Evolutionary conservation across 208 protist species (phyloP).

Genomic region (Trypanosoma conorhini): DNA sequence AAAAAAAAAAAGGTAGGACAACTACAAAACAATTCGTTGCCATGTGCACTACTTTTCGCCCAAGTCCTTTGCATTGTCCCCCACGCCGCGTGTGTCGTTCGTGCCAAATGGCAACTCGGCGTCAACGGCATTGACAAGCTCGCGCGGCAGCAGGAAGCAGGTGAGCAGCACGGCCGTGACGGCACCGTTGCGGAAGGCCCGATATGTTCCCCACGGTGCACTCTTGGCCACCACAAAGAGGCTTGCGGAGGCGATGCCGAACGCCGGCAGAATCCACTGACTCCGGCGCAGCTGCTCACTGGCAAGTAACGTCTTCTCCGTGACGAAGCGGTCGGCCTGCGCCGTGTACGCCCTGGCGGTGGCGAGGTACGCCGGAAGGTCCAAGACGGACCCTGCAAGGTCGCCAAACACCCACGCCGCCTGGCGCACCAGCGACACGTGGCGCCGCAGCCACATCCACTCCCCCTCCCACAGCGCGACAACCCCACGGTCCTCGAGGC

Average conservation of each 20-base stretch:
- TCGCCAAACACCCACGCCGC: constrained; percentile 16
- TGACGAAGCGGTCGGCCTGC: constrained; percentile 53
- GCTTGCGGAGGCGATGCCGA: constrained; percentile 43
- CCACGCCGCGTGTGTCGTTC: not conserved
- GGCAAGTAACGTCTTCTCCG: constrained; percentile 29
- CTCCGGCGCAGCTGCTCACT: constrained; percentile 36
- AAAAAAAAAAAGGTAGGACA: not conserved
- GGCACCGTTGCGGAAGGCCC: constrained; percentile 63
- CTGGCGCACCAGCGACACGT: constrained; percentile 50
- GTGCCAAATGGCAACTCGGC: constrained; percentile 42
- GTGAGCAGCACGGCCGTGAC: constrained; percentile 42
- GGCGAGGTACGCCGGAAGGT: constrained; percentile 53
- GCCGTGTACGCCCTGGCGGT: constrained; percentile 43
- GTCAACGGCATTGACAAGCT: constrained; percentile 47
- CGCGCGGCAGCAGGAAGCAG: constrained; percentile 55
- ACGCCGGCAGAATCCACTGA: constrained; percentile 63
- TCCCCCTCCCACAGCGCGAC: constrained; percentile 72
- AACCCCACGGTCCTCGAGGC: constrained; percentile 25
- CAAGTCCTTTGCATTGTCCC: not conserved
- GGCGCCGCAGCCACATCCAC: constrained; percentile 72
- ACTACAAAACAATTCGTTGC: not conserved
- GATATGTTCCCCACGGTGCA: constrained; percentile 50
- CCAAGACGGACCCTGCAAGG: constrained; percentile 31
- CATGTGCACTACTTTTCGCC: not conserved
- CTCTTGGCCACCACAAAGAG: constrained; percentile 62